phyloP scores from a whole-genome alignment of 2,329 filamentous ascomycete species.

The Trichoderma asperellum region DNA sequence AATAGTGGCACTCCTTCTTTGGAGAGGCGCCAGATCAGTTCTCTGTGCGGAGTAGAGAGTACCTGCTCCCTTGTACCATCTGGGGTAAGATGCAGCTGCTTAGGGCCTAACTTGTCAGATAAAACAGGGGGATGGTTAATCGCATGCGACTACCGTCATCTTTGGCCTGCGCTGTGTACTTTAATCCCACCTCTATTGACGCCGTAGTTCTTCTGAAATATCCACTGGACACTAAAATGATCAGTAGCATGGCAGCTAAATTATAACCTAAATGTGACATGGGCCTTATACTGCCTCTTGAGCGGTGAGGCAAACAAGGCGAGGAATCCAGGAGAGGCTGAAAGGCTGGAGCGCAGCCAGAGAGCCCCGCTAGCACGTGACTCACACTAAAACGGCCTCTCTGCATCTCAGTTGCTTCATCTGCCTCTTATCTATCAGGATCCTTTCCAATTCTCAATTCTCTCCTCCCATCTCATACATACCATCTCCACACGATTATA shows the following conservation, averaged over 20 bases:
- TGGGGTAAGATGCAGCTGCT: conserved; percentile 21
- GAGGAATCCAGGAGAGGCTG: not conserved
- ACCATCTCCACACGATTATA: conserved; percentile 21
- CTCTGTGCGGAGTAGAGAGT: not conserved
- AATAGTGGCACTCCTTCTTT: too few relatives aligned
- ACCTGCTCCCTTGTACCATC: conserved; percentile 6
- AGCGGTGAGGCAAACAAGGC: not conserved
- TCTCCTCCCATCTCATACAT: conserved; percentile 20
- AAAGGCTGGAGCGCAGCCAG: not conserved
- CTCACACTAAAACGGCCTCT: conserved; percentile 33
- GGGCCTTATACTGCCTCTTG: not conserved
- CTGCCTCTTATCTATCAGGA: conserved; percentile 19
- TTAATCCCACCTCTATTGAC: not conserved
- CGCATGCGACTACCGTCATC: conserved; percentile 5
- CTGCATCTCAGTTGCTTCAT: conserved; percentile 37
- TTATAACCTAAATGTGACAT: not conserved
- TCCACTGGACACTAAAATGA: too few relatives aligned
- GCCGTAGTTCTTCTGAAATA: not conserved
- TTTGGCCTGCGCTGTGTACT: not conserved
- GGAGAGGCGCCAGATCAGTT: not conserved
- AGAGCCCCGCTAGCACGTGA: conserved; percentile 45
- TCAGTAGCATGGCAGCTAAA: not conserved
- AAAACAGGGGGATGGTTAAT: conserved; percentile 3
- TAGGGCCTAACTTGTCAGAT: not conserved
- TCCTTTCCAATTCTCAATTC: conserved; percentile 26